phyloP scores from a whole-genome alignment of 441 rosid species.

The Macaranga tanarius region DNA sequence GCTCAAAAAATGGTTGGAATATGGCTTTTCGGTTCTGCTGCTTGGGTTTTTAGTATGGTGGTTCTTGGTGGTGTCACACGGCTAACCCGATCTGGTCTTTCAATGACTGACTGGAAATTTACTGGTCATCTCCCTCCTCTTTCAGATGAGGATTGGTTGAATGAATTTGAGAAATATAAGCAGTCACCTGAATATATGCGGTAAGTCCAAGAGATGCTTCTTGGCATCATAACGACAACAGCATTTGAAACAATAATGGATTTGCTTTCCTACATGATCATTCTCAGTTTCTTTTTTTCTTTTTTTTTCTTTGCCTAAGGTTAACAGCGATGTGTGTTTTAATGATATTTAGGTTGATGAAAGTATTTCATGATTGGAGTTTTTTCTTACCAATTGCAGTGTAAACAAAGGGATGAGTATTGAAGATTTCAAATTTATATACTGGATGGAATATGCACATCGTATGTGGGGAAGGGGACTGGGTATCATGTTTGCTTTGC shows the following conservation, averaged over 20 bases:
- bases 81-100: conserved; percentile 86
- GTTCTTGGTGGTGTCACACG: conserved; percentile 83
- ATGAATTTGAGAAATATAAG: conserved; percentile 83
- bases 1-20: conserved; percentile 87
- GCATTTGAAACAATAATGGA: neutral
- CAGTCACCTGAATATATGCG: conserved; percentile 84
- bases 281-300: conserved; percentile 9
- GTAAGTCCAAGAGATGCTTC: conserved; percentile 33
- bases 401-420: conserved; percentile 91
- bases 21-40: conserved; percentile 94
- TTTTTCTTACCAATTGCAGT: conserved; percentile 35
- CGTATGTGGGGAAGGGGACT: conserved; percentile 99
- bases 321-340: neutral
- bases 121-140: conserved; percentile 79
- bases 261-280: conserved; percentile 9
- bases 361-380: neutral
- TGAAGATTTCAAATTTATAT: conserved; percentile 92
- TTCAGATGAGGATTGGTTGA: conserved; percentile 72
- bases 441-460: conserved; percentile 98
- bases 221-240: neutral
- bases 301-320: neutral
- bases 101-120: conserved; percentile 98
- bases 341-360: neutral
- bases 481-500: conserved; percentile 88
- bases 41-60: conserved; percentile 95